A percentile compares a stretch with the other conserved stretches of the same genome.
These are phyloP conservation scores for Naganishia vishniacii DNA, from an alignment of 768 basidiomycete species.

Conservation along the genomic window DNA sequence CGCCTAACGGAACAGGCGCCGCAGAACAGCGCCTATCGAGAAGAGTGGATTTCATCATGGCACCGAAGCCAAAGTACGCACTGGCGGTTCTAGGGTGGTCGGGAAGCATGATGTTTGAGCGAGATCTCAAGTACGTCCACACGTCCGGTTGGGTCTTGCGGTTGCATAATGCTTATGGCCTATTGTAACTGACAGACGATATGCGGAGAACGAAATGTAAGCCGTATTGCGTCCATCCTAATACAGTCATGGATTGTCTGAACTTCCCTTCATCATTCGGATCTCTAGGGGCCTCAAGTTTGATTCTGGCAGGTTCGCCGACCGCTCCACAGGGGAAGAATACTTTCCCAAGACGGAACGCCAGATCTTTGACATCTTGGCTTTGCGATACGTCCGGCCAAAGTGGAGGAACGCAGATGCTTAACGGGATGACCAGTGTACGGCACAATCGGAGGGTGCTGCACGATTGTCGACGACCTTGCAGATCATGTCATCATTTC, in stretches of 20 bases:
- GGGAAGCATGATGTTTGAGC: conserved; percentile 82
- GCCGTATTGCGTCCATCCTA: no score
- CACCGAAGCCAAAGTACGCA: conserved; percentile 71
- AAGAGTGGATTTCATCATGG: conserved; percentile 78
- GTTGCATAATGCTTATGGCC: background rate
- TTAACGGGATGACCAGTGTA: background rate
- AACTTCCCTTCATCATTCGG: background rate
- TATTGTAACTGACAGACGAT: conserved; percentile 29
- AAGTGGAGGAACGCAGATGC: conserved; percentile 45
- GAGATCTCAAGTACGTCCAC: conserved; percentile 60
- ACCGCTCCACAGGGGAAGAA: conserved; percentile 38
- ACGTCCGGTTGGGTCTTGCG: background rate
- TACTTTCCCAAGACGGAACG: conserved; percentile 41
- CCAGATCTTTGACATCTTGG: conserved; percentile 42
- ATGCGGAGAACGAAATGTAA: conserved; percentile 35
- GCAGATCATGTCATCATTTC: conserved; percentile 7
- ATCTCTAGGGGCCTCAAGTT: conserved; percentile 24
- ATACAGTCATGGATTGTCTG: background rate
- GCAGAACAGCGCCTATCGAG: conserved; percentile 54
- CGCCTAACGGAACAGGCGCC: conserved; percentile 18
- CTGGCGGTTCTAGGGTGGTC: conserved; percentile 88
- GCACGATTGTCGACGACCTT: no score
- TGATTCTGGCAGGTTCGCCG: conserved; percentile 21
- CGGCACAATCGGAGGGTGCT: no score
- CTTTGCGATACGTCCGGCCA: conserved; percentile 42